Evolutionary conservation across 2,329 filamentous ascomycete genomes (phyloP).

Genomic region (Teratosphaeria nubilosa): DNA sequence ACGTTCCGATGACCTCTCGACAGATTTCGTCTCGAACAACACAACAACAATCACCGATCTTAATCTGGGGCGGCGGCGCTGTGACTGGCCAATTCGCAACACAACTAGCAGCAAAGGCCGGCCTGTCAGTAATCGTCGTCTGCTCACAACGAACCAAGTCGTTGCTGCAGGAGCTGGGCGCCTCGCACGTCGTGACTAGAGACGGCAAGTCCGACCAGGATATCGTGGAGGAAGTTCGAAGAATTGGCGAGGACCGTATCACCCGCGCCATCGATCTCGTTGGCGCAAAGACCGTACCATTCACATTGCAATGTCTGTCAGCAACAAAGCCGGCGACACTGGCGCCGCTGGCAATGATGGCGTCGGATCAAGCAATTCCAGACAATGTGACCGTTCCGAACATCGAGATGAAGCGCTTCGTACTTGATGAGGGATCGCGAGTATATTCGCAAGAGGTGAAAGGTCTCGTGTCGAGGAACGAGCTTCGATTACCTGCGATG

Average conservation of each 20-base stretch:
- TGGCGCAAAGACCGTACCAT: conserved; percentile 25
- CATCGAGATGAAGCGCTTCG: conserved; percentile 34
- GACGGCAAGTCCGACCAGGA: conserved; percentile 26
- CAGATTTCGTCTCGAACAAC: conserved; percentile 1
- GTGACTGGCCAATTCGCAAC: conserved; percentile 33
- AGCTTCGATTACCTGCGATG: conserved; percentile 23
- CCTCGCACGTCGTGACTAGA: conserved; percentile 24
- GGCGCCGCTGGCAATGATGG: conserved; percentile 30
- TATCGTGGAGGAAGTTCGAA: conserved; percentile 25
- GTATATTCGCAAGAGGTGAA: conserved; percentile 26
- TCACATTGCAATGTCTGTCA: not conserved
- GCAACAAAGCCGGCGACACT: conserved; percentile 15
- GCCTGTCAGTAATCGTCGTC: conserved; percentile 28
- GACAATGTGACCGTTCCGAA: conserved; percentile 25
- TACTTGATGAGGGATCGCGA: conserved; percentile 22
- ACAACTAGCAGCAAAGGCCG: conserved; percentile 26
- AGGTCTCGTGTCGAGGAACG: conserved; percentile 19
- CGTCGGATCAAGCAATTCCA: conserved; percentile 15
- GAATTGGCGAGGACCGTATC: conserved; percentile 16
- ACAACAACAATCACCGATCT: conserved; percentile 15
- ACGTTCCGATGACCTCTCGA: conserved; percentile 17
- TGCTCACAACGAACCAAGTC: conserved; percentile 23
- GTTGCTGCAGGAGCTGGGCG: conserved; percentile 24
- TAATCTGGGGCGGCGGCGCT: conserved; percentile 34
- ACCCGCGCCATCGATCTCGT: conserved; percentile 32